phyloP scores from a whole-genome alignment of 2,329 filamentous ascomycete species.

The Microcera coccophila region DNA sequence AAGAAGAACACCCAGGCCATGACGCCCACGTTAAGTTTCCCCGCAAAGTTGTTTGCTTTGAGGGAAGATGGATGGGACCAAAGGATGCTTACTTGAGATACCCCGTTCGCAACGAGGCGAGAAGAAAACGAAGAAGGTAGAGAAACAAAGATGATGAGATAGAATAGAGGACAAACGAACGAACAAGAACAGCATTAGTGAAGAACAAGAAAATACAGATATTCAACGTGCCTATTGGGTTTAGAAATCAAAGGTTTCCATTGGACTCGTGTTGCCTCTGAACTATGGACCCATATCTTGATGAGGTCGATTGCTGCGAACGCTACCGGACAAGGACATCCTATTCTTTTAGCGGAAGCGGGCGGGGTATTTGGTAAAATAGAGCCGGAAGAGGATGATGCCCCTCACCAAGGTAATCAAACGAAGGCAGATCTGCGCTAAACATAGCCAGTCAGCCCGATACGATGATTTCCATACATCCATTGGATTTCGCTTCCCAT shows the following conservation, averaged over 20 bases:
- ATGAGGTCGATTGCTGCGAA: too few species aligned
- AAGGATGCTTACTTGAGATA: conserved; percentile 22
- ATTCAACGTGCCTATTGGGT: too few species aligned
- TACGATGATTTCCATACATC: background rate
- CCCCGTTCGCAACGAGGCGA: conserved; percentile 11
- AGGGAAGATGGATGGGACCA: conserved; percentile 9
- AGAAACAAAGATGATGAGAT: conserved; percentile 9
- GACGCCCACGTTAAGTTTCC: too few species aligned
- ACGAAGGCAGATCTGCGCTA: background rate
- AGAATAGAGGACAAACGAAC: conserved; percentile 11
- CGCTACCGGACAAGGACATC: too few species aligned
- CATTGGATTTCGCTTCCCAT: background rate
- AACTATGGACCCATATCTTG: too few species aligned
- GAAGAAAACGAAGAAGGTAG: conserved; percentile 12
- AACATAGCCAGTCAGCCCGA: background rate
- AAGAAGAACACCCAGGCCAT: too few species aligned
- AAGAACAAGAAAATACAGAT: too few species aligned
- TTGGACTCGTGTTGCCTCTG: too few species aligned
- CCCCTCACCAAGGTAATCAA: too few species aligned
- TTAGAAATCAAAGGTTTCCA: too few species aligned
- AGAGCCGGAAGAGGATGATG: conserved; percentile 5
- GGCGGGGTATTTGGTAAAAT: conserved; percentile 16
- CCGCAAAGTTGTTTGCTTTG: too few species aligned
- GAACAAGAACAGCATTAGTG: conserved; percentile 2
- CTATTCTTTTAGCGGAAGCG: too few species aligned